Conservation (phyloP, 2,329 filamentous ascomycete genomes). For the Aspergillus sp. region DNA sequence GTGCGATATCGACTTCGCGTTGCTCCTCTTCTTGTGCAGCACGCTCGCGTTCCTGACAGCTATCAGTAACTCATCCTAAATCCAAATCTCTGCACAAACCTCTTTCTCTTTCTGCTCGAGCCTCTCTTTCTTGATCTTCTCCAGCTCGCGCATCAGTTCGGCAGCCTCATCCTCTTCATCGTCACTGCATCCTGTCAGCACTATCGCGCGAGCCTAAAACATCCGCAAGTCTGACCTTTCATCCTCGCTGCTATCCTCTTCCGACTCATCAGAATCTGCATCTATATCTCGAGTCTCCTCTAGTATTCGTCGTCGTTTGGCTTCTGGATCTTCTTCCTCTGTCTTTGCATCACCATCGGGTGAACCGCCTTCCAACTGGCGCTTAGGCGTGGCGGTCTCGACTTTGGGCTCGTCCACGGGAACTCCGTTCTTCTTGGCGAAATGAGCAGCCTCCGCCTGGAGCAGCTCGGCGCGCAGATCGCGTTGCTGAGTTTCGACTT, state of each 20-base stretch:
- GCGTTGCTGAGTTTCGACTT: slow-evolving; percentile 67
- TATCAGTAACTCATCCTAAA: slow-evolving; percentile 17
- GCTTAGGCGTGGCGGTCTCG: slow-evolving; percentile 58
- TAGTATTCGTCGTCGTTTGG: slow-evolving; percentile 82
- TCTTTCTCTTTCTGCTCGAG: slow-evolving; percentile 78
- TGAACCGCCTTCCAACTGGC: slow-evolving; percentile 60
- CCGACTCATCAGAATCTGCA: slow-evolving; percentile 70
- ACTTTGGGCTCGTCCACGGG: slow-evolving; percentile 48
- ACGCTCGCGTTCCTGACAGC: slow-evolving; percentile 69
- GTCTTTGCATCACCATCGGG: slow-evolving; percentile 39
- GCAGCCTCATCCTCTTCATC: slow-evolving; percentile 81
- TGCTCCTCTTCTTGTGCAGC: slow-evolving; percentile 80
- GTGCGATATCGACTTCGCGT: slow-evolving; percentile 82
- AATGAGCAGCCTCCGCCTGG: slow-evolving; percentile 83
- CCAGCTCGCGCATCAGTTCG: slow-evolving; percentile 86
- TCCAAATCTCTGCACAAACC: slow-evolving; percentile 38
- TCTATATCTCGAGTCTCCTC: slow-evolving; percentile 88
- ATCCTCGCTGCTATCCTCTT: slow-evolving; percentile 61
- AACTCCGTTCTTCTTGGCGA: slow-evolving; percentile 76
- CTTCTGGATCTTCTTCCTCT: slow-evolving; percentile 69
- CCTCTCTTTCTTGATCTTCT: slow-evolving; percentile 87
- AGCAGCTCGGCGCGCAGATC: slow-evolving; percentile 90
- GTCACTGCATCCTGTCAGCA: slow-evolving; percentile 54
- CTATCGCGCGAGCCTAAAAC: no score
- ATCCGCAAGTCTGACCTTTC: slow-evolving; percentile 51